Evolutionary conservation across 805 yeast species (phyloP), one percentile per base, ranked within the genome.

Genomic region (Lipomyces mesembrius): DNA sequence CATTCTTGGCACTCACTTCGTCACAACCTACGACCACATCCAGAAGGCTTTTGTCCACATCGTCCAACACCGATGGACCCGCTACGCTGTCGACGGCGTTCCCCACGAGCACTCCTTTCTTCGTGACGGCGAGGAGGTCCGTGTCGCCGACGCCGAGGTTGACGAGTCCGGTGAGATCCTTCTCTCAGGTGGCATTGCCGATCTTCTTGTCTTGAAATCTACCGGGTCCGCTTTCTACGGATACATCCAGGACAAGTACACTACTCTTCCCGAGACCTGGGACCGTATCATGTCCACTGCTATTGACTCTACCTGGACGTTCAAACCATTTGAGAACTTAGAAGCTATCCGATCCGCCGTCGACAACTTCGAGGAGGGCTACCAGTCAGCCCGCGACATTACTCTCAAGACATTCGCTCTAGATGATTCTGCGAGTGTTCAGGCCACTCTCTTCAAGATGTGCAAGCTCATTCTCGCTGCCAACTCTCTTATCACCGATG

Each of bases 401-500:
- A 92, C 97, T 0, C 83, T 92, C 74, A 88, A 86, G 63, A 83
- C 83, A 66, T 93, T 93, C 79, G 97, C 97, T 20, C 78, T 84
- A 60, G 97, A 93, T 79, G 87, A 91, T 78, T 91, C 97, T 9
- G 87, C 97, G n/a, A 90, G 96, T 32, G 98, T 93, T 58, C 98
- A 93, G 82, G 97, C 97, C 57, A 93, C 97, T 66, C 94, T 93
- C 97, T 93, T 86, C 83, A 90, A 92, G 83, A 93, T 93, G 95
- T 84, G 90, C 52, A 83, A 86, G 71, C 87, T 85, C 70, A 91
- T 93, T 71, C 83, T 93, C 76, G 82, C 80, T 60, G 75, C 74
- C 61, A 88, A 85, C 64, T 82, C 87, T 2, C 81, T 81, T 67
- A 82, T 93, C 64, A 84, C 81, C 69, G 82, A 82, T 56, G 97